Evolutionary conservation across 371 early-diverging fungal genomes (phyloP), one percentile per base, ranked within the genome.

Genomic region (Rhizopus stolonifer): DNA sequence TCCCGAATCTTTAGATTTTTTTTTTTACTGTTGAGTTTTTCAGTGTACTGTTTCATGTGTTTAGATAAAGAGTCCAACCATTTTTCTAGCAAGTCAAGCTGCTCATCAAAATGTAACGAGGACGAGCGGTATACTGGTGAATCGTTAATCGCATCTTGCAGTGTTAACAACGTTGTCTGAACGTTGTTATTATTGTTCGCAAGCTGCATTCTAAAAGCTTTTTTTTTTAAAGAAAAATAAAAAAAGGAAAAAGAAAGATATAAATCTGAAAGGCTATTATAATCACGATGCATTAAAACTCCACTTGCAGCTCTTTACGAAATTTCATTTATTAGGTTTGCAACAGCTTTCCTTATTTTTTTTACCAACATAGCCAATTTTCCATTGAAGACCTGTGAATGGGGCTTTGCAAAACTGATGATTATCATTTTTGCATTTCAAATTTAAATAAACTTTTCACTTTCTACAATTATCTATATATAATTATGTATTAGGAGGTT

Each of bases 81-180:
- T 64, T 72, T 77, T 46, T 81, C 77, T 10, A 87, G 54, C 18
- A 74, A 77, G 29, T 85, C 87, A 32, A 90, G 56, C 43, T 90
- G 88, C 8, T 83, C 83, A 52, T 87, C 83, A 64, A 87, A 84
- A 32, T 82, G 80, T 10, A 72, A 57, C 22, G 84, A 64, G 47
- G 73, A 74, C 38, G 87, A 84, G 8, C 90, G 77, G 50, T 83
- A 85, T 11, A 78, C 74, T 31, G 88, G 90, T 8, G 88, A 84
- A 56, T 90, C 90, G 14, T 72, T 72, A 34, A 85, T 52, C n/a
- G 84, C 84, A 67, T 82, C 80, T 52, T 86, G 77, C n/a, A 85
- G 53, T 0, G 83, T 80, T n/a, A 75, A 46, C 18, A 69, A 26
- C 3, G 71, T 65, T 14, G 69, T 50, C 56, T 51, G 55, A 32